These are phyloP conservation scores for Yamadazyma oceani DNA, from an alignment of 1,139 yeast genomes.

Conservation along the genomic window DNA sequence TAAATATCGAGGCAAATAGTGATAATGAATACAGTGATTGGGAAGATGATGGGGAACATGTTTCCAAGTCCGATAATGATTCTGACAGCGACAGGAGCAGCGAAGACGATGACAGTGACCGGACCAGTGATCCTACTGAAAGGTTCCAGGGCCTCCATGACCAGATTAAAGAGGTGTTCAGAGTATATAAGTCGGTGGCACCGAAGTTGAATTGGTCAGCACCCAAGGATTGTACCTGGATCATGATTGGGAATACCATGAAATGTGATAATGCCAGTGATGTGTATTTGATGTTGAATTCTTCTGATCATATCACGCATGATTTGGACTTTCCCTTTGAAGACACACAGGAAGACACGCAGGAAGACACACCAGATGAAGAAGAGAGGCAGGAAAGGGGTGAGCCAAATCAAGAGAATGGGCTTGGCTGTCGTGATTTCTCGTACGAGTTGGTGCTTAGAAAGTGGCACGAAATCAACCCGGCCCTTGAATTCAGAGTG, in stretches of 20 bases:
- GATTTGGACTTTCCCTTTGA: conserved; percentile 77
- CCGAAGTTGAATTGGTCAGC: conserved; percentile 97
- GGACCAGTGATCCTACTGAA: conserved; percentile 39
- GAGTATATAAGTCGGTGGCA: conserved; percentile 55
- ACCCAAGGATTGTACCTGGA: conserved; percentile 95
- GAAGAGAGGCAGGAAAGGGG: too few relatives aligned
- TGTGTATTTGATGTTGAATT: conserved; percentile 73
- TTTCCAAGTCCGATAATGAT: conserved; percentile 15
- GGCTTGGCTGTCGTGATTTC: too few relatives aligned
- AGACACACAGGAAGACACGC: conserved; percentile 24
- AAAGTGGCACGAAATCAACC: conserved; percentile 78
- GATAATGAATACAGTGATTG: conserved; percentile 74
- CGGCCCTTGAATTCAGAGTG: conserved; percentile 87
- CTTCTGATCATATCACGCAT: conserved; percentile 84
- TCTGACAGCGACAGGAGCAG: conserved; percentile 2
- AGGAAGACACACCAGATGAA: too few relatives aligned
- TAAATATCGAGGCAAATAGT: conserved; percentile 39
- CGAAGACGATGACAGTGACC: too few relatives aligned
- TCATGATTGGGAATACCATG: conserved; percentile 72
- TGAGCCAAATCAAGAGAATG: too few relatives aligned
- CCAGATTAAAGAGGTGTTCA: conserved; percentile 41
- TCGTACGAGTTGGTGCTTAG: conserved; percentile 69
- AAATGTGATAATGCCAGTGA: conserved; percentile 72
- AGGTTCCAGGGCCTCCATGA: conserved; percentile 61
- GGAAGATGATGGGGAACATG: conserved; percentile 51